Evolutionary conservation across 164 flowering plant species (phyloP).

Genomic region (Santalum album): DNA sequence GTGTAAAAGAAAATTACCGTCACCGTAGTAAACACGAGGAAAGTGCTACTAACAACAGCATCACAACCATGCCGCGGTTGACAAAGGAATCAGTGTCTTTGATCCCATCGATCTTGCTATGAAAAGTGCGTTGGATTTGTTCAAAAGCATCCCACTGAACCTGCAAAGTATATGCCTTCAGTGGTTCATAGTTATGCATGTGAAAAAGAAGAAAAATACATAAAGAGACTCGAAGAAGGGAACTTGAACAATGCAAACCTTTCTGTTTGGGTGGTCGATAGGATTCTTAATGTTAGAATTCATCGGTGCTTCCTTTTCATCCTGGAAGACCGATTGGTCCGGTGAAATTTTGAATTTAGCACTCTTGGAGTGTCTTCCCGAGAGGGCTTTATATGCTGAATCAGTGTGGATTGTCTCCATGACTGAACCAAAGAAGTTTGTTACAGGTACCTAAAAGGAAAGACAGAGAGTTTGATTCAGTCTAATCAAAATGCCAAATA

Average conservation of each 20-base stretch:
- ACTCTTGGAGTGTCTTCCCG: slow-evolving; percentile 14
- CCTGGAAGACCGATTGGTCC: slow-evolving; percentile 16
- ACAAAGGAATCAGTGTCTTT: slow-evolving; percentile 42
- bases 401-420: slow-evolving; percentile 95
- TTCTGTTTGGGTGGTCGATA: slow-evolving; percentile 10
- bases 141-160: slow-evolving; percentile 17
- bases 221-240: not conserved
- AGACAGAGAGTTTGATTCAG: not conserved
- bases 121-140: slow-evolving; percentile 13
- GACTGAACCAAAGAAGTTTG: slow-evolving; percentile 93
- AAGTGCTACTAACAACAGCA: slow-evolving; percentile 38
- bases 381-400: slow-evolving; percentile 46
- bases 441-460: slow-evolving; percentile 71
- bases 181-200: not conserved
- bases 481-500: no score
- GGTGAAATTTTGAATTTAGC: slow-evolving; percentile 16
- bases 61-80: slow-evolving; percentile 47
- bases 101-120: slow-evolving; percentile 19
- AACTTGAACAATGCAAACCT: slow-evolving; percentile 20
- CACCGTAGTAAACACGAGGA: slow-evolving; percentile 12
- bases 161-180: slow-evolving; percentile 17
- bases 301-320: slow-evolving; percentile 20
- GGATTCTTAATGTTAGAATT: slow-evolving; percentile 19
- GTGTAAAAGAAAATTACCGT: no score
- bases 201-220: not conserved